Evolutionary conservation across 257 asterid genomes (phyloP).

Genomic region (Solanum chmielewskii): DNA sequence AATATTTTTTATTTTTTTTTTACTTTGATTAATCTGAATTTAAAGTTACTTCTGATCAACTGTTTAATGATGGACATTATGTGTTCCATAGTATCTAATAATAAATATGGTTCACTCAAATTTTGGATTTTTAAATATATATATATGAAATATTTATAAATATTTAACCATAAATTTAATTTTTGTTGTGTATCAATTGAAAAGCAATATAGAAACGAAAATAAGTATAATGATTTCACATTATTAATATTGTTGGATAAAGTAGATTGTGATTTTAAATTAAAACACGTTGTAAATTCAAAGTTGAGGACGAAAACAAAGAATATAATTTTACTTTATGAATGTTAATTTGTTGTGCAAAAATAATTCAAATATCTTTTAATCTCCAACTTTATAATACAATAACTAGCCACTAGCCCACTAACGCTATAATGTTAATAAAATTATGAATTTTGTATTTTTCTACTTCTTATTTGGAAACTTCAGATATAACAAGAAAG

Average conservation of each 20-base stretch:
- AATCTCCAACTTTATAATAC: neutral
- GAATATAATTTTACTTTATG: neutral
- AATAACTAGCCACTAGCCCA: neutral
- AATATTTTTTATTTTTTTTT: neutral
- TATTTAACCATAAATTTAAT: too few relatives aligned
- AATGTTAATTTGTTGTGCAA: too few relatives aligned
- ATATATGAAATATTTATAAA: neutral
- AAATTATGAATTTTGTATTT: neutral
- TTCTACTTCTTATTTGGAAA: neutral
- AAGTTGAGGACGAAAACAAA: neutral
- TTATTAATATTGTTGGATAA: neutral
- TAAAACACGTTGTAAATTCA: neutral
- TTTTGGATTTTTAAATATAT: too few relatives aligned
- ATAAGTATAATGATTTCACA: neutral
- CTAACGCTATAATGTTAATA: neutral
- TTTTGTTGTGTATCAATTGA: neutral
- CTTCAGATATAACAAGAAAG: neutral
- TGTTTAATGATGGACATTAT: neutral
- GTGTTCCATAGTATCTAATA: neutral
- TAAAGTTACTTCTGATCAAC: neutral
- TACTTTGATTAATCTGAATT: neutral
- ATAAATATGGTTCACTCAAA: too few relatives aligned
- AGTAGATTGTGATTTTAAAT: neutral
- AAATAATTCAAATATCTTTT: too few relatives aligned
- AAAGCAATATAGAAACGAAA: neutral